A percentile compares a stretch with the other conserved stretches of the same genome.
These are phyloP conservation scores for Diutina ranongensis DNA, from an alignment of 1,139 yeast genomes.

Conservation along the genomic window DNA sequence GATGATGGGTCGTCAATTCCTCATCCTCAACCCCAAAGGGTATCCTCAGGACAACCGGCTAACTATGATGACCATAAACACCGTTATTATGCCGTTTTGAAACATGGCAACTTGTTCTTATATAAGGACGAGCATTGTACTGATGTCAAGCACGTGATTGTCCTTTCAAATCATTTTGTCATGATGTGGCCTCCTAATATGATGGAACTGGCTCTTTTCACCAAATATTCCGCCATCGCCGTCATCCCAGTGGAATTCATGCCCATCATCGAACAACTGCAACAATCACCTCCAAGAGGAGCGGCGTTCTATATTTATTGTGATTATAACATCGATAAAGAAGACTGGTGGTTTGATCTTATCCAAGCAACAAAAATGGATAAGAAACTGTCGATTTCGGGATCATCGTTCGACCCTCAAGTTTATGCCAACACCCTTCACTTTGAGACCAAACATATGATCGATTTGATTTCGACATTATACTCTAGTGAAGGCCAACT, in stretches of 20 bases:
- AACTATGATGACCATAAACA: slow-evolving; percentile 25
- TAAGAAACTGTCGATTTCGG: slow-evolving; percentile 8
- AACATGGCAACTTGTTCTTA: slow-evolving; percentile 78
- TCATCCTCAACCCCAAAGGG: background rate
- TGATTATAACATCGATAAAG: slow-evolving; percentile 72
- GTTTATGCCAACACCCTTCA: slow-evolving; percentile 64
- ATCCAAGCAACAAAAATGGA: slow-evolving; percentile 63
- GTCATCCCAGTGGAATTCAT: slow-evolving; percentile 22
- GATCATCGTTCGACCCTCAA: slow-evolving; percentile 17
- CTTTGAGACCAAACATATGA: slow-evolving; percentile 58
- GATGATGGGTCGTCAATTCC: slow-evolving; percentile 3
- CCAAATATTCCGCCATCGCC: slow-evolving; percentile 71
- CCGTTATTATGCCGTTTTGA: slow-evolving; percentile 54
- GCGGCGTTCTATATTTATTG: slow-evolving; percentile 63
- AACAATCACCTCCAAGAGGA: slow-evolving; percentile 23
- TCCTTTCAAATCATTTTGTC: slow-evolving; percentile 57
- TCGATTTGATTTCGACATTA: slow-evolving; percentile 60
- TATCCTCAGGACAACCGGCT: background rate
- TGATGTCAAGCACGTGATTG: slow-evolving; percentile 71
- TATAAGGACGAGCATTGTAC: slow-evolving; percentile 58
- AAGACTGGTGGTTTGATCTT: slow-evolving; percentile 83
- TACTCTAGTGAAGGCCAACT: slow-evolving; percentile 77
- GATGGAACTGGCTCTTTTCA: slow-evolving; percentile 66
- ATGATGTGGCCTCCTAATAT: slow-evolving; percentile 78
- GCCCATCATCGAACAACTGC: background rate